Evolutionary conservation across 805 yeast genomes (phyloP), one percentile per base, ranked within the genome.

Genomic region (Yamadazyma takamatsuzukensis): DNA sequence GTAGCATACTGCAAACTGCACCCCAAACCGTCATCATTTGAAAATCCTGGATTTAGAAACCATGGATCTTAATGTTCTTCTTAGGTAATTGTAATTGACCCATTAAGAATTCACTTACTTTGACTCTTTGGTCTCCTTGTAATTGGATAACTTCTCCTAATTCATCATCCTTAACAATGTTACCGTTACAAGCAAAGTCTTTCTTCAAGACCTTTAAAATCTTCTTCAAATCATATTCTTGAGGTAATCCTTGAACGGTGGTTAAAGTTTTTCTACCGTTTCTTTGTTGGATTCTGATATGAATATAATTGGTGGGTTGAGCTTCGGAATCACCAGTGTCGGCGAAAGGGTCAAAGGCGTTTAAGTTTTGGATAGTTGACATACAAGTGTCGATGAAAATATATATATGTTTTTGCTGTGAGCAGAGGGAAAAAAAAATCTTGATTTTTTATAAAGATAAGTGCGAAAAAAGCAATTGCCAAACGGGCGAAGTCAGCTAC

Each of bases 311-410:
- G 40, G 94, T 80, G 58, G 95, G 84, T 70, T 90, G 90, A 52
- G 95, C 83, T 66, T 90, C 96, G 72, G 93, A 94, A 78, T 90
- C 97, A 75, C 97, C 97, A 70, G 97, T 89, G 69, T 90, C 98
- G 81, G 97, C 97, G 81, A 90, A 90, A 45, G 98, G 98, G 72
- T 90, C 96, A 71, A 83, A 81, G 39, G 87, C 76, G 68, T 78
- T 82, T 60, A 83, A 72, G 74, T 83, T 83, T 75, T 90, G 94
- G 78, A 90, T 85, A 70, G 96, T 86, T 72, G 89, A 76, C 86
- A 80, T 80, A 75, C 40, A 64, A 59, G 21, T 36, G 33, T 15
- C 10, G 6, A n/a, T n/a, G n/a, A n/a, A n/a, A n/a, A n/a, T n/a
- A n/a, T n/a, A n/a, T n/a, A 15, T 15, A 6, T 15, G 29, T 10